Percentiles rank a stretch among this genome's conserved stretches.
These are phyloP conservation scores for Tuber indicum DNA, from an alignment of 495 filamentous ascomycete genomes.

Conservation along the genomic window DNA sequence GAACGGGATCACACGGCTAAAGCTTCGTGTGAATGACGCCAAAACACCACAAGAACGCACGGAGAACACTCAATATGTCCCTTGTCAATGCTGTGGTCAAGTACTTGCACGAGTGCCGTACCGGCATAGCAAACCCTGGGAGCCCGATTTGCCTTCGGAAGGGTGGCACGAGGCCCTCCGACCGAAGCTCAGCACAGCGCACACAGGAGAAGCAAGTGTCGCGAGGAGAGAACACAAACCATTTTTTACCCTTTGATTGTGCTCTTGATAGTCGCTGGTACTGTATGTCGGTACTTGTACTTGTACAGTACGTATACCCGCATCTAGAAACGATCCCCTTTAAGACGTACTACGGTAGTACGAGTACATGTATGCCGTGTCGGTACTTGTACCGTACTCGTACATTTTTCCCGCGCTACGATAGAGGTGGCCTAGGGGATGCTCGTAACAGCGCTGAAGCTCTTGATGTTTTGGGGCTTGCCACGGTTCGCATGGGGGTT, in stretches of 20 bases:
- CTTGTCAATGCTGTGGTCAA: background rate
- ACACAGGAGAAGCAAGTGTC: background rate
- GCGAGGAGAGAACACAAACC: background rate
- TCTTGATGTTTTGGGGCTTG: background rate
- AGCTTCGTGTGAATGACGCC: too few relatives aligned
- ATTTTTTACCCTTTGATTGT: background rate
- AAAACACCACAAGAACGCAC: background rate
- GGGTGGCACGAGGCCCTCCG: background rate
- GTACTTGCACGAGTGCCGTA: too few relatives aligned
- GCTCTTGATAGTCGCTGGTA: background rate
- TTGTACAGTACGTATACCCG: background rate
- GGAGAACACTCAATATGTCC: background rate
- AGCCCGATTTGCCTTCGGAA: background rate
- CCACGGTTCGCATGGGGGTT: background rate
- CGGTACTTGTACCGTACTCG: too few relatives aligned
- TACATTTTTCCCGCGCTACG: background rate
- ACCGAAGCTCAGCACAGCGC: background rate
- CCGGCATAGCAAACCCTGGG: background rate
- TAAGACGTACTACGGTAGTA: background rate
- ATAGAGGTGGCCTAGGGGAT: background rate
- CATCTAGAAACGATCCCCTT: background rate
- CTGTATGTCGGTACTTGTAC: background rate
- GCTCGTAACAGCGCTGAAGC: background rate
- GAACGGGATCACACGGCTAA: background rate
- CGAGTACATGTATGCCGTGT: too few relatives aligned